Evolutionary conservation across 2,329 filamentous ascomycete genomes (phyloP).

Genomic region (Phaeoacremonium minimum): DNA sequence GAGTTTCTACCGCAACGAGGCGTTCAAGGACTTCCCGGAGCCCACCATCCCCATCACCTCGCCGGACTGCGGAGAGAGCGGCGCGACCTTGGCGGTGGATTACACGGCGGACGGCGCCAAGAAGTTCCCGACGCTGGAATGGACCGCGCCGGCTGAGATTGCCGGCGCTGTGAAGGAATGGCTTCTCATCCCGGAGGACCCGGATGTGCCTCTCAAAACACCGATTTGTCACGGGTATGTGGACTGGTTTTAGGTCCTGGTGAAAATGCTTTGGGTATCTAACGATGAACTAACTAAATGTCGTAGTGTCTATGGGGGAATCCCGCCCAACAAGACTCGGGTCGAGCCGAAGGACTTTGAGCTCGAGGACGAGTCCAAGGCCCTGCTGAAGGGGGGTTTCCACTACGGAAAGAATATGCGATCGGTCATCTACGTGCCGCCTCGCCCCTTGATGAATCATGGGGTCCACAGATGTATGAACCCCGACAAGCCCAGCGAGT

Average conservation of each 20-base stretch:
- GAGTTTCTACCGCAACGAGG: conserved; percentile 28
- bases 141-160: conserved; percentile 25
- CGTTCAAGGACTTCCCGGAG: conserved; percentile 24
- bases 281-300: no score
- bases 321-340: conserved; percentile 26
- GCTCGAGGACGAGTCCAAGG: conserved; percentile 18
- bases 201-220: conserved; percentile 37
- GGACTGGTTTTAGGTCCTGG: not conserved
- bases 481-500: not conserved
- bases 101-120: conserved; percentile 33
- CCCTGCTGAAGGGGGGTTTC: conserved; percentile 36
- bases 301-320: conserved; percentile 33
- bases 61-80: conserved; percentile 32
- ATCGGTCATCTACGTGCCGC: conserved; percentile 36
- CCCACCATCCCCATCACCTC: conserved; percentile 32
- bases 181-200: conserved; percentile 41
- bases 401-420: conserved; percentile 36
- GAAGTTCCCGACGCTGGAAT: conserved; percentile 33
- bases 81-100: conserved; percentile 25
- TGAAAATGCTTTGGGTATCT: no score
- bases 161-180: conserved; percentile 32
- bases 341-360: conserved; percentile 31
- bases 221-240: conserved; percentile 40
- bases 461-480: conserved; percentile 42
- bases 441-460: conserved; percentile 42